Evolutionary conservation across 176 grass and related monocot genomes (phyloP).

Genomic region (Rhipidocladum racemiflorum): DNA sequence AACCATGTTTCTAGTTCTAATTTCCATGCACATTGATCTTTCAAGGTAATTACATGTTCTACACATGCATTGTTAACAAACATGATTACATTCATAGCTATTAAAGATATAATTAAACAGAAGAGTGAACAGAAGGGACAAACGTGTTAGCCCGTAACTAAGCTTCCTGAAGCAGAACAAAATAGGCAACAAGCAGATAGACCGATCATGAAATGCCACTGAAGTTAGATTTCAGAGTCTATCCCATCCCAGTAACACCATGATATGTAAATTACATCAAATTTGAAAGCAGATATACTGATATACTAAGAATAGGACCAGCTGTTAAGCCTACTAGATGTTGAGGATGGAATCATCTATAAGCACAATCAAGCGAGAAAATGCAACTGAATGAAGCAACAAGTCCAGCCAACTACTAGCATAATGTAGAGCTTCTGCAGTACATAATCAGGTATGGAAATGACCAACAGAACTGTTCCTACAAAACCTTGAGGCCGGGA

Average conservation of each 20-base stretch:
- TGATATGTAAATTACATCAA: neutral
- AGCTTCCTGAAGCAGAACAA: neutral
- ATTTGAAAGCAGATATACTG: neutral
- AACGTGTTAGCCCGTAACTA: neutral
- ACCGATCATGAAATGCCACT: neutral
- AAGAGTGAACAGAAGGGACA: neutral
- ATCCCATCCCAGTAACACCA: neutral
- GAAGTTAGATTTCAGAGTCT: neutral
- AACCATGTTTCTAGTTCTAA: neutral
- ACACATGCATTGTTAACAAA: neutral
- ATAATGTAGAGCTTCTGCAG: neutral
- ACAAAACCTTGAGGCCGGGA: neutral
- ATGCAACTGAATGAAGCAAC: neutral
- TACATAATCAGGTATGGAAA: neutral
- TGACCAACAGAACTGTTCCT: neutral
- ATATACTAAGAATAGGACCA: neutral
- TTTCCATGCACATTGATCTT: neutral
- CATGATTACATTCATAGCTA: neutral
- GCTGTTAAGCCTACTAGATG: neutral
- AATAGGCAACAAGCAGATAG: neutral
- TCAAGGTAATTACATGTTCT: neutral
- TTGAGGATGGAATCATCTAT: neutral
- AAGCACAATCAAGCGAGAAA: neutral
- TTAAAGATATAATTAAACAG: neutral
- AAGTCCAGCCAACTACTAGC: neutral